Base-by-base conservation (phyloP, 768 basidiomycete genomes). In the Boletellus ananiceps region DNA sequence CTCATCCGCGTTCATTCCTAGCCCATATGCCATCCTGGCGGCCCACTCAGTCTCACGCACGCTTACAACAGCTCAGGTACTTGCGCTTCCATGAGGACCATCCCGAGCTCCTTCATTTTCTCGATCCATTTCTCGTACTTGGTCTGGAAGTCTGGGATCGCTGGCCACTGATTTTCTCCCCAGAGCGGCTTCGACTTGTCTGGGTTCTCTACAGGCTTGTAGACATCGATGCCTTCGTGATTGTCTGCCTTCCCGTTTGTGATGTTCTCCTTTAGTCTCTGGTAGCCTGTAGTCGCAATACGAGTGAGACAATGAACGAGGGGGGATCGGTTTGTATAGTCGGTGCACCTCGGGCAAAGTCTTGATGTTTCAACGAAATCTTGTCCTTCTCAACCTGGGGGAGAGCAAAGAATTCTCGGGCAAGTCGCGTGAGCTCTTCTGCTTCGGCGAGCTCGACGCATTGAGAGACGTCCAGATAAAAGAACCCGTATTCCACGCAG, bases 141-240 rank as follows among this genome's bases (percentile, higher is more conserved):
- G 33, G 76, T 72, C 49, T 66, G 72, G 60, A 93, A 93, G 0
- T 62, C 67, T 1, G 70, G 65, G 21, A 83, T 72, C 3, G 60
- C 56, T 0, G 92, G 93, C 86, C 89, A 95, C 51, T 89, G 91
- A 61, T 95, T 96, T 65, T 83, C 81, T 12, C 93, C 93, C 81
- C 86, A 84, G 0, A 94, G 66, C 0, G 82, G 79, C 45, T 79
- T 81, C 8, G 78, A 75, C 67, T 78, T 88, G 62, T 91, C 83
- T 0, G 86, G 83, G 21, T 76, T 70, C 39, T 78, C 75, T 2
- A 87, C 83, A 1, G 88, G 88, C 23, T 74, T 80, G 61, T 92
- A 93, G 45, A 90, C 80, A 59, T 94, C 93, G 34, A 93, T 65
- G 2, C 79, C 89, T 71, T 95, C 92, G 54, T 92, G 89, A 52